Base-by-base conservation (phyloP, 2,329 filamentous ascomycete species). In the Talaromyces sp. region DNA sequence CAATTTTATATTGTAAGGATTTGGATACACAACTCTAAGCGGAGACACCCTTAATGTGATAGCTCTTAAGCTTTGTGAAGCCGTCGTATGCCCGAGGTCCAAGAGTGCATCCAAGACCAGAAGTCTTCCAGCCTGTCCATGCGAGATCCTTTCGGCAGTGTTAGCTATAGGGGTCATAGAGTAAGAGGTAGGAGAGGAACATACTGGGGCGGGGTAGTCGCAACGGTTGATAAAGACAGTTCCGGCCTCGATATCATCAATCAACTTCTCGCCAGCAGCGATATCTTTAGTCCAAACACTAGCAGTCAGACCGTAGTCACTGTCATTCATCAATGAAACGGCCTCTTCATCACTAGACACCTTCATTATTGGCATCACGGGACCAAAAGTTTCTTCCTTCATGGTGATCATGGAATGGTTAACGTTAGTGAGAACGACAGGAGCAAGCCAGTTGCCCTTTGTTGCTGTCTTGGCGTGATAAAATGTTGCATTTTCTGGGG, bases 101-200 rank as follows among this genome's bases (percentile, higher is more conserved):
- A 65, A 97, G 76, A 8, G 91, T 96, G 65, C 89, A 87, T 29
- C 92, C 92, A 74, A 89, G 90, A 56, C 92, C 91, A 49, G 91
- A 96, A 69, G 94, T 89, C 79, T 96, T 97, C 90, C 90, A 96
- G 6, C 92, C 92, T 3, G 90, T 92, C 90, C 90, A 94, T 9
- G 90, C 90, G 61, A 94, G 82, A 72, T 94, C 90, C 89, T 92
- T 22, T 11, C n/a, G 16, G n/a, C 36, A 11, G 8, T 2, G 61
- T 16, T 7, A 20, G 33, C 57, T 32, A 56, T 49, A 10, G 17
- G 4, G 17, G 7, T 6, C 3, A 3, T 8, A 16, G 14, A 30
- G 3, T 19, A 6, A 17, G 19, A 33, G 32, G 35, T 13, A 13
- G 22, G 14, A 32, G 16, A n/a, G 20, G 3, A 24, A 82, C 88